Percentiles rank a stretch among this genome's conserved stretches.
These are phyloP conservation scores for Anisodus acutangulus DNA, from an alignment of 257 asterid species.

Conservation along the genomic window DNA sequence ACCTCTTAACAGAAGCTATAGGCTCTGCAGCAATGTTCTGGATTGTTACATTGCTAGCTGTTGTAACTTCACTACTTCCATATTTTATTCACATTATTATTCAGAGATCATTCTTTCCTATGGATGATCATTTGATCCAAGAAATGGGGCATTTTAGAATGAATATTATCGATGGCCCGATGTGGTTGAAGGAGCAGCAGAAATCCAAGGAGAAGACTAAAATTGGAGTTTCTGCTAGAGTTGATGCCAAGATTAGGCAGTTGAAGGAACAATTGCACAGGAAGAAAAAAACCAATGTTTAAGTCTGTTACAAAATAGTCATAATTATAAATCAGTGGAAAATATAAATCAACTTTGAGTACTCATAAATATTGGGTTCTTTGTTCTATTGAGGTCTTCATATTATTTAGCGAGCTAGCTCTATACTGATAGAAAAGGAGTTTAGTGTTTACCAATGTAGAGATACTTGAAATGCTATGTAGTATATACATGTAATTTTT, in stretches of 20 bases:
- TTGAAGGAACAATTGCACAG: slow-evolving; percentile 70
- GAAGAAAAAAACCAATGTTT: slow-evolving; percentile 39
- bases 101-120: slow-evolving; percentile 75
- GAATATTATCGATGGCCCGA: slow-evolving; percentile 74
- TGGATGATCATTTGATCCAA: slow-evolving; percentile 94
- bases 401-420: slow-evolving; percentile 1
- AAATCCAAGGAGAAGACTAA: slow-evolving; percentile 76
- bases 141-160: slow-evolving; percentile 82
- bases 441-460: slow-evolving; percentile 11
- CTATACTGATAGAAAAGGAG: not conserved
- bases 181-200: slow-evolving; percentile 86
- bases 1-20: slow-evolving; percentile 63
- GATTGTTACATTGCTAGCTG: slow-evolving; percentile 73
- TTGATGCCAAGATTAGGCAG: slow-evolving; percentile 87
- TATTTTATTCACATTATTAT: slow-evolving; percentile 76
- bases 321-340: not conserved
- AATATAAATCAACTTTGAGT: not conserved
- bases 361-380: not conserved
- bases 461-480: not conserved
- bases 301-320: not conserved
- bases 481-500: not conserved
- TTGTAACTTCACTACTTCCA: slow-evolving; percentile 71
- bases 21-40: slow-evolving; percentile 88
- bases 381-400: not conserved
- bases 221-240: slow-evolving; percentile 91